These are phyloP conservation scores for Actinomortierella ambigua DNA, from an alignment of 371 early-diverging fungal species.

Conservation along the genomic window DNA sequence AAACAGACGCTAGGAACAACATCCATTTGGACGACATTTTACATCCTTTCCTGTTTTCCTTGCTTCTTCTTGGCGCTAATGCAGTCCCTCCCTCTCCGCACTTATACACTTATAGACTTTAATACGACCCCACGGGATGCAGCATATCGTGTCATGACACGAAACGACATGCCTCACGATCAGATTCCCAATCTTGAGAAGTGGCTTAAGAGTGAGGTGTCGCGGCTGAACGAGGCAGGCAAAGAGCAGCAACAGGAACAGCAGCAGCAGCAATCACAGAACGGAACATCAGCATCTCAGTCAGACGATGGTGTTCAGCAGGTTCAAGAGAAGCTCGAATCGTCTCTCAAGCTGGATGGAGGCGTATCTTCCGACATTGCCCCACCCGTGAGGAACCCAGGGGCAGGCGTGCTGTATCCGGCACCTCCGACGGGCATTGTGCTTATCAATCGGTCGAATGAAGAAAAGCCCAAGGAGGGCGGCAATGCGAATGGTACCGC, in stretches of 20 bases:
- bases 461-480: too few relatives aligned
- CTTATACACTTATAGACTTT: slow-evolving; percentile 46
- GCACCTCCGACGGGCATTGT: slow-evolving; percentile 2
- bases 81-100: neutral
- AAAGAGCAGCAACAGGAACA: neutral
- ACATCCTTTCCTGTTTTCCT: too few relatives aligned
- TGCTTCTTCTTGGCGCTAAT: neutral
- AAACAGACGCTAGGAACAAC: neutral
- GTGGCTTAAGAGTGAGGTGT: slow-evolving; percentile 37
- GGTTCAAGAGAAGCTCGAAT: too few relatives aligned
- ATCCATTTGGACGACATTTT: too few relatives aligned
- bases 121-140: slow-evolving; percentile 62
- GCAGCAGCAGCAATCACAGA: neutral
- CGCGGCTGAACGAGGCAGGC: slow-evolving; percentile 21
- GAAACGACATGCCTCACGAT: slow-evolving; percentile 38
- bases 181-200: slow-evolving; percentile 35
- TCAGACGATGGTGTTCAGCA: too few relatives aligned
- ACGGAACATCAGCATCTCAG: too few relatives aligned
- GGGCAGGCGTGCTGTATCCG: neutral
- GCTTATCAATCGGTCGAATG: neutral
- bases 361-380: too few relatives aligned
- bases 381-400: too few relatives aligned
- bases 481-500: too few relatives aligned
- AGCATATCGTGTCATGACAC: slow-evolving; percentile 45
- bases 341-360: too few relatives aligned